A percentile compares a stretch with the other conserved stretches of the same genome.
Evolutionary conservation across 1,284 basidiomycete species (phyloP).

Genomic region (Sporisorium graminicola): DNA sequence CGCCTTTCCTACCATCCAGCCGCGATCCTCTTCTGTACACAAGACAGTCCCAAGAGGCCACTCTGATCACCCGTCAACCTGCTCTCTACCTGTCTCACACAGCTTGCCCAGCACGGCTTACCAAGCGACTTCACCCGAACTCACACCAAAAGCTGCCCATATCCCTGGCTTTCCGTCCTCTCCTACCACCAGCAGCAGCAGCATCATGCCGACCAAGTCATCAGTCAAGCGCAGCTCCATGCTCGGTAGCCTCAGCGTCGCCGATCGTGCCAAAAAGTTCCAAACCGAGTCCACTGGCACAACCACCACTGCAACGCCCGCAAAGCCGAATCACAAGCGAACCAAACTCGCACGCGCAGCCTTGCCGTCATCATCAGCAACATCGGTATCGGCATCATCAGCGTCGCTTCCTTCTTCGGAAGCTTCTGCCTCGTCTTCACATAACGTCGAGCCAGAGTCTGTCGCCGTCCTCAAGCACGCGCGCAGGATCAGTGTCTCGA

Average conservation of each 20-base stretch:
- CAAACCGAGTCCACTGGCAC: slow-evolving; percentile 1
- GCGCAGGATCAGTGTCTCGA: slow-evolving; percentile 38
- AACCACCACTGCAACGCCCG: neutral
- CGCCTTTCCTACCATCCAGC: slow-evolving; percentile 9
- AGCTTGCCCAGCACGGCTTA: too few species aligned
- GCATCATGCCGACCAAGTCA: slow-evolving; percentile 14
- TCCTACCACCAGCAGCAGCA: too few species aligned
- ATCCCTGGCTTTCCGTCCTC: slow-evolving; percentile 9
- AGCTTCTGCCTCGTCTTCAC: slow-evolving; percentile 4
- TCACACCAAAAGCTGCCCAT: slow-evolving; percentile 12
- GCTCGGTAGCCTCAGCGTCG: slow-evolving; percentile 26
- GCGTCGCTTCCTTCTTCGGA: neutral
- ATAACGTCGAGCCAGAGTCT: neutral
- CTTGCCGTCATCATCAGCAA: neutral
- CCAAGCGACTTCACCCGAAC: slow-evolving; percentile 4
- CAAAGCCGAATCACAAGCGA: neutral
- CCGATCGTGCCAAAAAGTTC: slow-evolving; percentile 33
- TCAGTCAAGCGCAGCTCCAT: slow-evolving; percentile 29
- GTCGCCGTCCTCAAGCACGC: slow-evolving; percentile 23
- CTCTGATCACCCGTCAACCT: neutral
- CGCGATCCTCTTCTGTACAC: slow-evolving; percentile 21
- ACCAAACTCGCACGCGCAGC: neutral
- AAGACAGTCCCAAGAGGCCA: neutral
- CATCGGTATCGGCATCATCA: neutral
- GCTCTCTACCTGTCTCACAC: slow-evolving; percentile 10